Base-by-base conservation (phyloP, 352 stramenopile genomes). In the Phytophthora colocasiae region DNA sequence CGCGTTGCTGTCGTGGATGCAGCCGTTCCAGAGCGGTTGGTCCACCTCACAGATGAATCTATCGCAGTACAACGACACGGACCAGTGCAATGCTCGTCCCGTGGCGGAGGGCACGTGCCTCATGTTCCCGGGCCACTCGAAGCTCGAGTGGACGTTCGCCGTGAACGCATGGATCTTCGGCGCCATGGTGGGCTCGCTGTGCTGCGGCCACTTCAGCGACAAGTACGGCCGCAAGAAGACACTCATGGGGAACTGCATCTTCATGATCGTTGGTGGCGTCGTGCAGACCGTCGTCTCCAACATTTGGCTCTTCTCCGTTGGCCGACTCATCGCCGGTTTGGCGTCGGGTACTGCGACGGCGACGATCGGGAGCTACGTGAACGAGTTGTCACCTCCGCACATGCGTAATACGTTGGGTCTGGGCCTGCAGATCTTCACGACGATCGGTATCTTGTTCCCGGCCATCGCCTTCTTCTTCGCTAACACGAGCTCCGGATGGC, bases 401-500 rank as follows among this genome's bases (percentile, higher is more conserved):
- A 19, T 43, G 38, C 38, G 38, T 43, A 43, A 43, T 14, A 43
- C 38, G 12, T 43, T 43, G 14, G 38, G 38, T 43, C 38, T 43
- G 38, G 38, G 38, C n/a, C n/a, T 43, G 38, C 38, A 43, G 38
- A 43, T 43, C 14, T 43, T 43, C 38, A 43, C 38, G 14, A 43
- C 38, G 38, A 43, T 43, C 38, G 38, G 38, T 12, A 43, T 43
- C 38, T 43, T 43, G 38, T 43, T 43, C 38, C 38, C 38, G 12
- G 38, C 38, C 38, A 43, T 43, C n/a, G 38, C 38, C 38, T 43
- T 43, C 38, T 43, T 43, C 38, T 43, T 43, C 38, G 38, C 38
- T 6, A 43, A 43, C 38, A 43, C 38, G 38, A 43, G 38, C 38
- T 43, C 38, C 1, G 38, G 38, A 5, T 43, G 38, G 38, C 38